Base-by-base conservation (phyloP, 169 alveolate genomes). In the Babesia microti region DNA sequence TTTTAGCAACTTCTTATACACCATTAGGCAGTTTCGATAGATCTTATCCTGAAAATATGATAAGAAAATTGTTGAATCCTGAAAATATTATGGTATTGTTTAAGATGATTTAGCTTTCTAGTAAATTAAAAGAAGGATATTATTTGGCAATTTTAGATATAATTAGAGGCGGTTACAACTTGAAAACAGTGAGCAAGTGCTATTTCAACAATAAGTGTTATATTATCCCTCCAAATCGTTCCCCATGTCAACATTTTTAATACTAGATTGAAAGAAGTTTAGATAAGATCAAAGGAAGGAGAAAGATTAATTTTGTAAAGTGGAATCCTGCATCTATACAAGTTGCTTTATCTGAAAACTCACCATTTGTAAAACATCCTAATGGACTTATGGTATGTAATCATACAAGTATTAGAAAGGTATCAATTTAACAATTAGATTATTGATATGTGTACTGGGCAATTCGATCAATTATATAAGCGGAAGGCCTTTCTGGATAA, bases 321-420 rank as follows among this genome's bases (percentile, higher is more conserved):
- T 96, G 99, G 99, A 97, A 97, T 18, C 99, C 99, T 6, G 98
- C 99, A 28, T 85, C 97, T 14, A 90, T 94, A 3, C 94, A 88
- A 50, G 98, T 96, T 15, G 98, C 98, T 2, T 61, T 94, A 26
- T 88, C 98, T 21, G 89, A 92, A 46, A 96, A 92, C 51, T 87
- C 97, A 15, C 98, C 99, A 2, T 93, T 87, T 66, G 87, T 88
- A 24, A 93, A 80, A 18, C 88, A 93, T 9, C 82, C 92, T 14
- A 84, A 89, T 21, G 99, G 98, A 6, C 85, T 96, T 40, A 90
- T 94, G 97, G 74, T 96, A 68, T 98, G 98, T 3, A 96, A 96
- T 56, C 98, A 96, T 72, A 96, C 99, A 0, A 88, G 97, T n/a
- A 96, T 96, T 19, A 71, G 91, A 1, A 78, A 85, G 22, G 79